A percentile compares a stretch with the other conserved stretches of the same genome.
These are phyloP conservation scores for Phytophthora hibernalis DNA, from an alignment of 352 stramenopile genomes.

Conservation along the genomic window DNA sequence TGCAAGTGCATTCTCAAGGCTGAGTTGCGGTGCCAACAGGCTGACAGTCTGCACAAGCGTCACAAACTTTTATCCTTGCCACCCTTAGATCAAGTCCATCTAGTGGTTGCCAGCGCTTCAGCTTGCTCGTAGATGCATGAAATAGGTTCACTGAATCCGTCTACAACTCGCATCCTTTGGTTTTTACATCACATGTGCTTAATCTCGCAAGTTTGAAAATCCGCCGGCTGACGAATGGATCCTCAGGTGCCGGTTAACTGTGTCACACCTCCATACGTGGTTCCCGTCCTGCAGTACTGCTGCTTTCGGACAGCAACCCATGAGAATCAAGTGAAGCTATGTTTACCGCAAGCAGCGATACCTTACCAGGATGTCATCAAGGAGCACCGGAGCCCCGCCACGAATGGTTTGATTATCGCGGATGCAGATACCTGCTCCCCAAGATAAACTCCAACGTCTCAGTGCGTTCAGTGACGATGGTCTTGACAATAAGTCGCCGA, in stretches of 20 bases:
- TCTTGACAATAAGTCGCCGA: not conserved
- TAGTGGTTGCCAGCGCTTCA: conserved; percentile 6
- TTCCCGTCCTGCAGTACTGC: too few species aligned
- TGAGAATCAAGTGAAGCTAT: conserved; percentile 12
- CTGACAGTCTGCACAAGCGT: too few species aligned
- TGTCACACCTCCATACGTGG: conserved; percentile 24
- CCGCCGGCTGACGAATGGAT: not conserved
- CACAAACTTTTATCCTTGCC: conserved; percentile 1
- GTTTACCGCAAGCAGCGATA: conserved; percentile 16
- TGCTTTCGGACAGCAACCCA: conserved; percentile 16
- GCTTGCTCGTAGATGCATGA: not conserved
- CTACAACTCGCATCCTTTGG: not conserved
- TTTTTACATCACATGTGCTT: conserved; percentile 3
- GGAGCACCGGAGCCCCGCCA: not conserved
- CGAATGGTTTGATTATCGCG: conserved; percentile 25
- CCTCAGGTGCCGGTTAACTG: conserved; percentile 2
- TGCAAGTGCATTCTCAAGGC: too few species aligned
- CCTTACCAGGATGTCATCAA: conserved; percentile 18
- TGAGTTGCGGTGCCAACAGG: too few species aligned
- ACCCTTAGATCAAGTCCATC: conserved; percentile 12
- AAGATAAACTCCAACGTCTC: conserved; percentile 18
- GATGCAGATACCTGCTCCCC: not conserved
- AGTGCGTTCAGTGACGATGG: not conserved
- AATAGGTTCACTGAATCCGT: conserved; percentile 10
- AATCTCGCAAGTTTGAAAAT: conserved; percentile 21